Base-by-base conservation (phyloP, 495 filamentous ascomycete genomes). In the Penicillium tannophilum region DNA sequence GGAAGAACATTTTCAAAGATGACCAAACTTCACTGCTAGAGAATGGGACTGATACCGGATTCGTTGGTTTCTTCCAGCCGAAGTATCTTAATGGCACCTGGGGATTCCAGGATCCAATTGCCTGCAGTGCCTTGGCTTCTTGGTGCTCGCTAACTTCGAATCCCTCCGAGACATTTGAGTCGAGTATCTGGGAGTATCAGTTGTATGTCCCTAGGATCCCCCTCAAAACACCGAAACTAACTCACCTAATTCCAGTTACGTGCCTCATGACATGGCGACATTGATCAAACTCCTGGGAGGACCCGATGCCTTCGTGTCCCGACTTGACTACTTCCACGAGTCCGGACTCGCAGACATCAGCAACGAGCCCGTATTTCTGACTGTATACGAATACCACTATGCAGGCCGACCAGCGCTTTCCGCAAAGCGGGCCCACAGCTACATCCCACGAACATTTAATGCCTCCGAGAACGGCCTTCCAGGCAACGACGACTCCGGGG, bases 331-430 rank as follows among this genome's bases (percentile, higher is more conserved):
- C 73, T 77, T 90, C 24, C 88, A 90, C 66, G 81, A 85, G 55
- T 82, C 84, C 5, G 76, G 76, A 0, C 80, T 91, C 1, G 84
- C 86, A 28, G 87, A 90, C 60, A 86, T 90, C 43, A 84, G 87
- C 19, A 89, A 92, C 64, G 88, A 92, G 57, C 88, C 85, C 7
- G 78, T 87, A 1, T 90, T 90, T 68, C 70, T 91, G 3, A 87
- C 85, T 0, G 84, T 89, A 0, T 90, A 83, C 63, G 84, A 88
- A 63, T 90, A 87, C 55, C 88, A 90, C 69, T 90, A 90, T 61
- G 86, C 84, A 3, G 88, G 87, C 4, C 79, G 88, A 0, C 88
- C 88, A 0, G 87, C 70, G 0, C 75, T 90, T 4, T 90, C 87
- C 0, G 78, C 87, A 0, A 65, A 77, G 17, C 84, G 84, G 23